Percentiles rank a stretch among this genome's conserved stretches.
Evolutionary conservation across 345 rosid species (phyloP).

Genomic region (Salix brachista): DNA sequence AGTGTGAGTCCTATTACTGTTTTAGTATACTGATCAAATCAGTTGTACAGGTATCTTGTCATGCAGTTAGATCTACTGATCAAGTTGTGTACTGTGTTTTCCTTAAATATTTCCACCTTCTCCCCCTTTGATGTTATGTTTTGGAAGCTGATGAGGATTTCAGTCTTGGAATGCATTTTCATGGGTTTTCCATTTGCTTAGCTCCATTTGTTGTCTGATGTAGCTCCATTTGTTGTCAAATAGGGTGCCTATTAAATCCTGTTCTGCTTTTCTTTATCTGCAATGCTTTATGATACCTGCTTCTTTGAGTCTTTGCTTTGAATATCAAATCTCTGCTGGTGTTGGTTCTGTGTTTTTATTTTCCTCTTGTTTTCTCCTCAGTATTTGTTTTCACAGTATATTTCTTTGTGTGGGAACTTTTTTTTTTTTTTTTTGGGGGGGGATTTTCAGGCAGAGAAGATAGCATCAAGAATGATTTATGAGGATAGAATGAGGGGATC

Average conservation of each 20-base stretch:
- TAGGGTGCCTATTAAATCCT: background rate
- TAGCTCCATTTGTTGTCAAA: background rate
- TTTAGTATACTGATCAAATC: background rate
- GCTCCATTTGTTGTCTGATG: background rate
- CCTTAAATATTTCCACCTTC: background rate
- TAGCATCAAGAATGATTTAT: conserved; percentile 91
- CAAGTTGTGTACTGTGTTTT: background rate
- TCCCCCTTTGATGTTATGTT: background rate
- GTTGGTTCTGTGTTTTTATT: background rate
- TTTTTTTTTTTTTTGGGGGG: background rate
- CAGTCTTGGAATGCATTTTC: background rate
- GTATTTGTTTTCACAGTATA: background rate
- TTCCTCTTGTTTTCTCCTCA: background rate
- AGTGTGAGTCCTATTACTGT: background rate
- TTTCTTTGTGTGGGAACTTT: background rate
- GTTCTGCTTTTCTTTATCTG: background rate
- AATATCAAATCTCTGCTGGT: background rate
- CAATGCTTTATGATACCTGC: background rate
- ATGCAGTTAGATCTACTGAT: background rate
- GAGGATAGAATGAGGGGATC: conserved; percentile 98
- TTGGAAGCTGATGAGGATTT: background rate
- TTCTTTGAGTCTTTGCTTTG: background rate
- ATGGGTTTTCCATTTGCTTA: background rate
- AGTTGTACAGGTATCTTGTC: background rate
- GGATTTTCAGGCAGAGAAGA: conserved; percentile 80